phyloP scores from a whole-genome alignment of 441 rosid species.

The Theobroma grandiflorum region DNA sequence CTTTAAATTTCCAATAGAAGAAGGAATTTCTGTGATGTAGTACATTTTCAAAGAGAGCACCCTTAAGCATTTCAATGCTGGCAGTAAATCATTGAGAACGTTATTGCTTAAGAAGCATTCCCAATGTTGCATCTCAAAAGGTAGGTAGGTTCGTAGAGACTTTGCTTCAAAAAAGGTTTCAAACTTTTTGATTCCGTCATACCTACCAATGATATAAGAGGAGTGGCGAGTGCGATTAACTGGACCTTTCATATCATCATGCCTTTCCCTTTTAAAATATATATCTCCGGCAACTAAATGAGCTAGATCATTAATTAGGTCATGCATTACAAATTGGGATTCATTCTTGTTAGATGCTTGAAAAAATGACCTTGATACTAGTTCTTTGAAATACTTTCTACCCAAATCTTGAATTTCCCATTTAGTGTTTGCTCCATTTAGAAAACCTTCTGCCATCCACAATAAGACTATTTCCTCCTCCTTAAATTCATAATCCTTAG shows the following conservation, averaged over 20 bases:
- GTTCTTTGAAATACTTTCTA: not conserved
- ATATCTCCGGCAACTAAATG: not conserved
- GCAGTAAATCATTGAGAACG: too few species aligned
- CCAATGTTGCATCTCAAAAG: too few species aligned
- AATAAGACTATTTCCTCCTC: slow-evolving; percentile 11
- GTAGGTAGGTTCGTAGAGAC: too few species aligned
- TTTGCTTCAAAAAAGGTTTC: not conserved
- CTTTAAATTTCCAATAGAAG: too few species aligned
- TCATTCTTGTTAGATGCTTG: not conserved
- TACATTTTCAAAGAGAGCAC: too few species aligned
- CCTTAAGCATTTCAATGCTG: too few species aligned
- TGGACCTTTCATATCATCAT: too few species aligned
- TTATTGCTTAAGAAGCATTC: too few species aligned
- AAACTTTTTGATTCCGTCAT: not conserved
- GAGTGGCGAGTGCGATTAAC: not conserved
- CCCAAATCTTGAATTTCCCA: slow-evolving; percentile 17
- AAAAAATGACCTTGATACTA: slow-evolving; percentile 25
- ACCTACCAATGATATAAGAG: not conserved
- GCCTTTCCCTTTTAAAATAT: not conserved
- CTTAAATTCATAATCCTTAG: slow-evolving; percentile 24
- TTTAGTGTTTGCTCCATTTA: not conserved
- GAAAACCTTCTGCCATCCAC: slow-evolving; percentile 36
- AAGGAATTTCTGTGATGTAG: too few species aligned
- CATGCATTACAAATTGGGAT: slow-evolving; percentile 23
- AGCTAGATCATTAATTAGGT: not conserved